Percentiles rank a stretch among this genome's conserved stretches.
Conservation (phyloP, 306 rosid species). For the Morella rubra region DNA sequence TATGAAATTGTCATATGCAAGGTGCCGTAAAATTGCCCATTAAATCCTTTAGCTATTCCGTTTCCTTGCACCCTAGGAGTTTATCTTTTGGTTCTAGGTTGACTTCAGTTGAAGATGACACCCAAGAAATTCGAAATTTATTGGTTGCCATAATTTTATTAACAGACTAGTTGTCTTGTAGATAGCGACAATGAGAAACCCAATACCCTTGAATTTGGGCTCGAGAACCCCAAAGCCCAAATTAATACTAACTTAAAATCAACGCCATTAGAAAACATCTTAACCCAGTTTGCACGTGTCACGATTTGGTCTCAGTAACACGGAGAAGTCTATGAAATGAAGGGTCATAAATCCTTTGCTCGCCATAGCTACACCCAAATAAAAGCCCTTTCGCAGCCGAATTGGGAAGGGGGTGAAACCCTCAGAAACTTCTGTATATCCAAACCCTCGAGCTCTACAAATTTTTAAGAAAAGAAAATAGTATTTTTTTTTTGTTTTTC, state of each 20-base stretch:
- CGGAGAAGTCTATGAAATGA: not conserved
- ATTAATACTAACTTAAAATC: not conserved
- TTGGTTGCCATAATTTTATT: too few relatives aligned
- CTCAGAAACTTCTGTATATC: constrained; percentile 6
- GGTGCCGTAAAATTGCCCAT: too few relatives aligned
- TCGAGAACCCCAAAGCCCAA: not conserved
- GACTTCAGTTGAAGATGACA: too few relatives aligned
- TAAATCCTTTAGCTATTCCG: too few relatives aligned
- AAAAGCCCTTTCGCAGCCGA: constrained; percentile 13
- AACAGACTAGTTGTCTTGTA: not conserved
- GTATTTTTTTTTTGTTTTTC: not conserved
- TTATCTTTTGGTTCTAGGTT: too few relatives aligned
- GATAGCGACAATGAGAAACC: not conserved
- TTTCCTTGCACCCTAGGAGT: too few relatives aligned
- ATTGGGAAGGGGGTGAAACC: constrained; percentile 13
- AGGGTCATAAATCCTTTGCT: not conserved
- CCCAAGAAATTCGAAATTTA: too few relatives aligned
- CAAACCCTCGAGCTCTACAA: constrained; percentile 8
- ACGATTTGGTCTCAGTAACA: not conserved
- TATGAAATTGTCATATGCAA: too few relatives aligned
- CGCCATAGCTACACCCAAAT: not conserved
- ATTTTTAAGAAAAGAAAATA: not conserved
- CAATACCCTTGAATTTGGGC: constrained; percentile 1
- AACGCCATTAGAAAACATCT: not conserved
- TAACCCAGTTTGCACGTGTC: constrained; percentile 18